Evolutionary conservation across 2,329 filamentous ascomycete species (phyloP).

Genomic region (Corinectria fuckeliana): DNA sequence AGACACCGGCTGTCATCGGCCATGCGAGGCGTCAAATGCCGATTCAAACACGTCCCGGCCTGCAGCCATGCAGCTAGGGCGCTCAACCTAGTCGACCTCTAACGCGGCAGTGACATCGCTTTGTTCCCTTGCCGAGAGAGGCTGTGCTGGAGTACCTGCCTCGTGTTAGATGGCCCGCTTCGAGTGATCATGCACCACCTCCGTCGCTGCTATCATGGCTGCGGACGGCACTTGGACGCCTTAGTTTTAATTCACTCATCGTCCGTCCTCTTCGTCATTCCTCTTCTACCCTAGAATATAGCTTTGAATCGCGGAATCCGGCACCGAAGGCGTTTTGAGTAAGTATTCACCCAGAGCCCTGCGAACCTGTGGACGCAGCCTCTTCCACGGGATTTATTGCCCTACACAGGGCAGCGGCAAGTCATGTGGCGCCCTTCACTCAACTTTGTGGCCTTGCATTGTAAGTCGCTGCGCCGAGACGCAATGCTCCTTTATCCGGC

Average conservation of each 20-base stretch:
- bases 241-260: constrained; percentile 32
- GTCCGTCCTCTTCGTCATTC: constrained; percentile 9
- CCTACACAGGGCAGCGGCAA: constrained; percentile 6
- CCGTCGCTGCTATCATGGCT: constrained; percentile 18
- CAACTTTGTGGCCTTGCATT: constrained; percentile 39
- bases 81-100: constrained; percentile 11
- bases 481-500: not conserved
- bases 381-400: not conserved
- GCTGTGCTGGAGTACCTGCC: constrained; percentile 15
- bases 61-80: constrained; percentile 1
- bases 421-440: constrained; percentile 33
- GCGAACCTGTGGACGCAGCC: not conserved
- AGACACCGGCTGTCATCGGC: constrained; percentile 23
- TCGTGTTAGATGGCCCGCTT: constrained; percentile 12
- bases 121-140: not conserved
- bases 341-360: constrained; percentile 6
- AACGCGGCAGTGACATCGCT: constrained; percentile 21
- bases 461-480: constrained; percentile 23
- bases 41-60: constrained; percentile 16
- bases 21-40: constrained; percentile 21
- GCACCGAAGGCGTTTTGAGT: constrained; percentile 10
- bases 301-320: constrained; percentile 13
- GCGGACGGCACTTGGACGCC: constrained; percentile 11
- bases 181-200: constrained; percentile 23
- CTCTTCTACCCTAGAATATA: not conserved